These are phyloP conservation scores for Aspergillus pseudonomiae DNA, from an alignment of 2,329 filamentous ascomycete species.

Conservation along the genomic window DNA sequence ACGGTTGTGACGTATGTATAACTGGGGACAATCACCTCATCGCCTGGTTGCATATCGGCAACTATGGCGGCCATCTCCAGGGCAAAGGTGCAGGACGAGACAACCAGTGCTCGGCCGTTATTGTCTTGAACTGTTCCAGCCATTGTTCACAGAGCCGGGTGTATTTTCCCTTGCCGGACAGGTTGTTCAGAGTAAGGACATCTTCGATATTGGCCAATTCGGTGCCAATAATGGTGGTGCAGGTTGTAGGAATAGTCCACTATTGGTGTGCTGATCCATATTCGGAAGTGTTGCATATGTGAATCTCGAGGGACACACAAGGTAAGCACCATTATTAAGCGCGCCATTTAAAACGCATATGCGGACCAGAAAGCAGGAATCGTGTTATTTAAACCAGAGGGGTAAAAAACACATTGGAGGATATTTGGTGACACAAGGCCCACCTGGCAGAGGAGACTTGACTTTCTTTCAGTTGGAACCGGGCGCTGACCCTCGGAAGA, in stretches of 20 bases:
- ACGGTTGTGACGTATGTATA: constrained; percentile 20
- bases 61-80: constrained; percentile 18
- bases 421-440: background rate
- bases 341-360: background rate
- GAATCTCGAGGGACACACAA: background rate
- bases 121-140: constrained; percentile 7
- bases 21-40: constrained; percentile 22
- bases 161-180: constrained; percentile 16
- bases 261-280: background rate
- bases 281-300: background rate
- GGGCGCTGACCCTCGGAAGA: background rate
- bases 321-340: background rate
- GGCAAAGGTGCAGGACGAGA: constrained; percentile 18
- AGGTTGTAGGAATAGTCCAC: constrained; percentile 10
- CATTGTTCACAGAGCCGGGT: constrained; percentile 15
- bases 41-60: constrained; percentile 12
- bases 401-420: background rate
- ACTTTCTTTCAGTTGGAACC: background rate
- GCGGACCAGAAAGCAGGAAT: background rate
- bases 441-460: background rate
- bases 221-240: constrained; percentile 6
- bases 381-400: background rate
- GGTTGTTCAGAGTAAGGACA: constrained; percentile 1
- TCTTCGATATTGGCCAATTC: constrained; percentile 10
- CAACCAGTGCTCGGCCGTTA: constrained; percentile 8